Percentiles rank a stretch among this genome's conserved stretches.
Evolutionary conservation across 305 asterid species (phyloP).

Genomic region (Fraxinus baroniana): DNA sequence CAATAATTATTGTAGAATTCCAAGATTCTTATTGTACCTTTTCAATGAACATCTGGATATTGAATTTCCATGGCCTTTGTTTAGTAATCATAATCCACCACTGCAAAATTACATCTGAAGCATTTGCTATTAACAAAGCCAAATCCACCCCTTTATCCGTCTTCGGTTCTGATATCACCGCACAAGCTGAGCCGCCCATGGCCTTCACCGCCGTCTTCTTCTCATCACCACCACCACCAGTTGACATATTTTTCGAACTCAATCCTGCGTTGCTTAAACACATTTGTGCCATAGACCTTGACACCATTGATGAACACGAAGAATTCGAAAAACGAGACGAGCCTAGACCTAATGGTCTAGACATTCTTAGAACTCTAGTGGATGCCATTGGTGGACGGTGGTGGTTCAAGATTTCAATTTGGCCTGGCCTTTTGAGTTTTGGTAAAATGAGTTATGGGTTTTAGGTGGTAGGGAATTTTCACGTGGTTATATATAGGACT

Average conservation of each 20-base stretch:
- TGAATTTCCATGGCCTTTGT: conserved; percentile 42
- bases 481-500: conserved; percentile 22
- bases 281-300: conserved; percentile 20
- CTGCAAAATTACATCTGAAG: conserved; percentile 27
- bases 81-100: conserved; percentile 29
- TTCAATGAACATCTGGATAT: conserved; percentile 51
- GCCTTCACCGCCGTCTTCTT: conserved; percentile 33
- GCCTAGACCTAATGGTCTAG: conserved; percentile 33
- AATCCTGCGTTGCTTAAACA: conserved; percentile 30
- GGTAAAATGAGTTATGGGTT: not conserved
- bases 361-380: conserved; percentile 40
- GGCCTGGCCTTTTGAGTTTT: not conserved
- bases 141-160: conserved; percentile 35
- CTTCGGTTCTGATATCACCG: conserved; percentile 34
- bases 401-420: not conserved
- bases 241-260: conserved; percentile 15
- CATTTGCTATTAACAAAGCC: conserved; percentile 22
- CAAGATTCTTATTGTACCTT: conserved; percentile 41
- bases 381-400: conserved; percentile 51
- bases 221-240: conserved; percentile 25
- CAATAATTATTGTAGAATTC: not conserved
- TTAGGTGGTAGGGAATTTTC: conserved; percentile 7
- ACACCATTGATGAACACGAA: conserved; percentile 1
- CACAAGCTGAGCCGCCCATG: conserved; percentile 24
- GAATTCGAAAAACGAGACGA: conserved; percentile 8